Conservation (phyloP, 148 eudicot genomes). For the Spergularia bocconei region DNA sequence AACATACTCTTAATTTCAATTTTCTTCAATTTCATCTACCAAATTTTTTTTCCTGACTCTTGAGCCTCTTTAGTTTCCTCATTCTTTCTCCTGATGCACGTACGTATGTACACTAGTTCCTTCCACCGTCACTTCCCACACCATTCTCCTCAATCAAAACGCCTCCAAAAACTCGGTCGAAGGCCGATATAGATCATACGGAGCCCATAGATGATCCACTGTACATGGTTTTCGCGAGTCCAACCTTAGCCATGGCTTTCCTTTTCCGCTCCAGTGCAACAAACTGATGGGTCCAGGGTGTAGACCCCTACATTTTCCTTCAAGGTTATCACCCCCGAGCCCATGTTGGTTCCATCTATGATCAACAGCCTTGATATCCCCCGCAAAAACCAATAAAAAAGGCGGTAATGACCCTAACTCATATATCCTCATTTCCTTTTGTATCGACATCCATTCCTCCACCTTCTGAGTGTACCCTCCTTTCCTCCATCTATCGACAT, state of each 20-base stretch:
- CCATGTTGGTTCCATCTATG: slow-evolving; percentile 30
- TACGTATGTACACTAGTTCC: too few species aligned
- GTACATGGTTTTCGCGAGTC: slow-evolving; percentile 20
- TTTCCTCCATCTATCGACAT: slow-evolving; percentile 13
- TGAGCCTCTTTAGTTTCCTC: too few species aligned
- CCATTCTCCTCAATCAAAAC: neutral
- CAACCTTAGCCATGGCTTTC: slow-evolving; percentile 27
- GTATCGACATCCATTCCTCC: slow-evolving; percentile 27
- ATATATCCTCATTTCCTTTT: slow-evolving; percentile 18
- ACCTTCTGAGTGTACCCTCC: slow-evolving; percentile 16
- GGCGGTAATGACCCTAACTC: slow-evolving; percentile 27
- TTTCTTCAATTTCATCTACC: neutral
- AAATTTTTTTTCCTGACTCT: neutral
- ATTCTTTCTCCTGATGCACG: too few species aligned
- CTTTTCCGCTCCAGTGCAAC: slow-evolving; percentile 25
- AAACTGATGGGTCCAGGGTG: slow-evolving; percentile 26
- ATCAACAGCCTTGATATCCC: slow-evolving; percentile 16
- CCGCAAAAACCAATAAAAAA: slow-evolving; percentile 22
- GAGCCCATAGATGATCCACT: slow-evolving; percentile 23
- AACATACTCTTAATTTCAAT: neutral
- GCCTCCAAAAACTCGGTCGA: slow-evolving; percentile 14
- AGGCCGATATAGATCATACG: slow-evolving; percentile 28
- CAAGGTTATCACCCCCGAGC: slow-evolving; percentile 26
- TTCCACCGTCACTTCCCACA: too few species aligned
- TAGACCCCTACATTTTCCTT: slow-evolving; percentile 20